These are phyloP conservation scores for Chytriomyces sp. DNA, from an alignment of 192 early-diverging fungal species.

Conservation along the genomic window DNA sequence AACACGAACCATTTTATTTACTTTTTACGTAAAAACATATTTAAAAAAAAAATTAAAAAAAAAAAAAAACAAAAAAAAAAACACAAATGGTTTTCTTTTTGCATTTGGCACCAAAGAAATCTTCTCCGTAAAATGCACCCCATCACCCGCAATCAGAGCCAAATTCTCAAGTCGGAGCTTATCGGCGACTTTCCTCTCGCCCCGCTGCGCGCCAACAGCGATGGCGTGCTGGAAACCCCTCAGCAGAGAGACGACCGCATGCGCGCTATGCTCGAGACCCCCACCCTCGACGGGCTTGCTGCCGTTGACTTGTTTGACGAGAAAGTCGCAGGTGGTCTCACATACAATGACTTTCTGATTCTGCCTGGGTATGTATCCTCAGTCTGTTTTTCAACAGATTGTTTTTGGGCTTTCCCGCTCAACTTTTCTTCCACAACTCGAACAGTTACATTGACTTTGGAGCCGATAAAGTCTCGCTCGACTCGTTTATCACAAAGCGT, in stretches of 20 bases:
- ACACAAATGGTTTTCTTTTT: too few species aligned
- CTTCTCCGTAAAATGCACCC: neutral
- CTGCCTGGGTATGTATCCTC: constrained; percentile 70
- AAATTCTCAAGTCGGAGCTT: constrained; percentile 1
- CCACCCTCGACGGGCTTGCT: constrained; percentile 76
- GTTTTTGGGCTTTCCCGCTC: too few species aligned
- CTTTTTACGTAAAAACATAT: too few species aligned
- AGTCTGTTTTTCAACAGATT: too few species aligned
- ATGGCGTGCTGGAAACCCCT: constrained; percentile 17
- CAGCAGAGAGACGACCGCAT: constrained; percentile 38
- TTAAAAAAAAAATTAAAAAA: too few species aligned
- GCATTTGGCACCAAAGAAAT: too few species aligned
- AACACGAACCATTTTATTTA: too few species aligned
- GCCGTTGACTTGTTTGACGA: constrained; percentile 85
- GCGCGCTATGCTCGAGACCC: constrained; percentile 27
- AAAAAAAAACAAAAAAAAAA: too few species aligned
- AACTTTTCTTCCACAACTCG: too few species aligned
- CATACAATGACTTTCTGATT: constrained; percentile 98
- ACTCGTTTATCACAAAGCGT: constrained; percentile 87
- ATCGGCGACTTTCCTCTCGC: constrained; percentile 28
- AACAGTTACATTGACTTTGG: constrained; percentile 83
- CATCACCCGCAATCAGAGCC: neutral
- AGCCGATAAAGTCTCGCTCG: constrained; percentile 76
- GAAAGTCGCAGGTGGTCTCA: constrained; percentile 71
- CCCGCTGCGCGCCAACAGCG: neutral